Evolutionary conservation across 768 basidiomycete species (phyloP).

Genomic region (Mycena haematopus): DNA sequence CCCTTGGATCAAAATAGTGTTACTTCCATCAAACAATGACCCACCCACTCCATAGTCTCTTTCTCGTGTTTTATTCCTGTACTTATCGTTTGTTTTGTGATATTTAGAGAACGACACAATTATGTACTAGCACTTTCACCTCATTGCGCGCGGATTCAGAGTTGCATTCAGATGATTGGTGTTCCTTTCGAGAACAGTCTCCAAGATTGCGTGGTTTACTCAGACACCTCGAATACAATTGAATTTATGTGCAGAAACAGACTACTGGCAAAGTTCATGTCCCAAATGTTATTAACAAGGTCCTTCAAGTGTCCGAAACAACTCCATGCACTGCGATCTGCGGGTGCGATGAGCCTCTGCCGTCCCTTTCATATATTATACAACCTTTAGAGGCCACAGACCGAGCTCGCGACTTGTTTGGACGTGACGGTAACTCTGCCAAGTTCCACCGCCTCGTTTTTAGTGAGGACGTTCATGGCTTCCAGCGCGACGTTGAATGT

Average conservation of each 20-base stretch:
- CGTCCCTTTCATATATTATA: neutral
- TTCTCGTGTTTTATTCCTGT: constrained; percentile 23
- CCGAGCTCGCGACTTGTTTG: constrained; percentile 48
- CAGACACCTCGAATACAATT: no score
- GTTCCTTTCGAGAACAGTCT: no score
- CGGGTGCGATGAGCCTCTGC: neutral
- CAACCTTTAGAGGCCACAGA: constrained; percentile 53
- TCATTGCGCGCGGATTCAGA: neutral
- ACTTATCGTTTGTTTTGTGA: constrained; percentile 28
- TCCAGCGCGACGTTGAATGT: constrained; percentile 54
- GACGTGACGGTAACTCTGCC: constrained; percentile 56
- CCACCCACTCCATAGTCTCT: constrained; percentile 4
- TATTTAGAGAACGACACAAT: constrained; percentile 23
- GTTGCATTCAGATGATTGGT: no score
- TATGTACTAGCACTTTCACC: constrained; percentile 24
- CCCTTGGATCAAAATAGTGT: constrained; percentile 8
- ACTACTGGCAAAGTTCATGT: neutral
- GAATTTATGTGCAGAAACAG: neutral
- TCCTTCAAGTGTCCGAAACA: neutral
- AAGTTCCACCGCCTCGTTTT: constrained; percentile 49
- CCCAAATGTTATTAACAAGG: neutral
- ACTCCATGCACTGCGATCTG: neutral
- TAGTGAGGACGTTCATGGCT: constrained; percentile 64
- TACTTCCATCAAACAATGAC: constrained; percentile 5
- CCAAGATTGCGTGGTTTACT: no score